Conservation (phyloP, 2,329 filamentous ascomycete species). For the Talaromyces amestolkiae region DNA sequence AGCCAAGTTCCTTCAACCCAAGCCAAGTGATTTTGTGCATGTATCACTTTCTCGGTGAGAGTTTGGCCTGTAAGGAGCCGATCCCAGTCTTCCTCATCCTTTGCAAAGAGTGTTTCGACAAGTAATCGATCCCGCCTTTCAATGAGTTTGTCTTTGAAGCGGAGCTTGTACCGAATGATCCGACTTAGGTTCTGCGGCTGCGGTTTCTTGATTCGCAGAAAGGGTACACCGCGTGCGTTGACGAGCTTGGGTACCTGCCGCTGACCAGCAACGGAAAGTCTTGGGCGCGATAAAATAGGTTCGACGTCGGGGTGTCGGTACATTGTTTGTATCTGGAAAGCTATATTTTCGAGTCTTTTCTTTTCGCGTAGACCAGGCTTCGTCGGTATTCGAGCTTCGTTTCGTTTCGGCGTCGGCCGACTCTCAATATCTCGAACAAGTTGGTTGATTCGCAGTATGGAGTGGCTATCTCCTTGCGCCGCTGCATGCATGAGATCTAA, state of each 20-base stretch:
- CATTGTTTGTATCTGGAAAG: constrained; percentile 30
- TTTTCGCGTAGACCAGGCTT: constrained; percentile 26
- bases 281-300: constrained; percentile 38
- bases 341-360: constrained; percentile 28
- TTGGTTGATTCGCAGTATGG: constrained; percentile 26
- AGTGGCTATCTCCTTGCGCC: constrained; percentile 28
- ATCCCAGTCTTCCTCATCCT: constrained; percentile 46
- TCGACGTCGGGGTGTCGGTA: constrained; percentile 33
- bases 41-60: background rate
- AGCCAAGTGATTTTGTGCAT: background rate
- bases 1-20: constrained; percentile 27
- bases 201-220: constrained; percentile 46
- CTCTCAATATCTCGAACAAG: constrained; percentile 29
- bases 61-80: constrained; percentile 25
- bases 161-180: constrained; percentile 37
- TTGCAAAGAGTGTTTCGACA: constrained; percentile 32
- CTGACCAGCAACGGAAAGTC: constrained; percentile 33
- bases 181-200: constrained; percentile 41
- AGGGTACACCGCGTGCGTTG: constrained; percentile 42
- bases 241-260: constrained; percentile 43
- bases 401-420: constrained; percentile 21
- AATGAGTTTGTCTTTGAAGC: constrained; percentile 35
- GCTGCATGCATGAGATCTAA: constrained; percentile 39
- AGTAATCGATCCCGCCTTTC: constrained; percentile 33
- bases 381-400: constrained; percentile 19